phyloP scores from a whole-genome alignment of 495 filamentous ascomycete species.

The Cercophora sp. region DNA sequence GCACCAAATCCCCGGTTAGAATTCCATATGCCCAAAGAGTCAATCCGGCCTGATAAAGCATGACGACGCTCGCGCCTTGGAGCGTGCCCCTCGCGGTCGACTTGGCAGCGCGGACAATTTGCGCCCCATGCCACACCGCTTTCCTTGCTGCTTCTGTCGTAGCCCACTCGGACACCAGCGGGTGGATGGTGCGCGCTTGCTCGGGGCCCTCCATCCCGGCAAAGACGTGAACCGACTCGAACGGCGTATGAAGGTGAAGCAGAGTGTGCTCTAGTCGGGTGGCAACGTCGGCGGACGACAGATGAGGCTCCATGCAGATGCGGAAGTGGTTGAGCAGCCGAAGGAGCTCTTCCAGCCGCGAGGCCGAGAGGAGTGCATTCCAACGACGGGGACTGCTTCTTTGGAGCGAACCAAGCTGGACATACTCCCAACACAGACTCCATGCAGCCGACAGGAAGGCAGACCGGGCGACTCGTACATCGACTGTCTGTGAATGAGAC shows the following conservation, averaged over 20 bases:
- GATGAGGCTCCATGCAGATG: not conserved
- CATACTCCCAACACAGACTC: slow-evolving; percentile 7
- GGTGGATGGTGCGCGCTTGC: slow-evolving; percentile 43
- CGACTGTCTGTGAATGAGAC: not conserved
- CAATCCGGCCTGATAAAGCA: slow-evolving; percentile 10
- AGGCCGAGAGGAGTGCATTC: slow-evolving; percentile 6
- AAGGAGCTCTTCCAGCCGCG: slow-evolving; percentile 10
- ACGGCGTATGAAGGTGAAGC: slow-evolving; percentile 50
- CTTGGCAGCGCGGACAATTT: slow-evolving; percentile 48
- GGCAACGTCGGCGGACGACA: not conserved
- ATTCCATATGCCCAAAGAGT: slow-evolving; percentile 12
- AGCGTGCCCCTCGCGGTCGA: not conserved
- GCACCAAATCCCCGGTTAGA: not conserved
- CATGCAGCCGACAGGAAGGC: not conserved
- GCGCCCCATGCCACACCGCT: slow-evolving; percentile 56
- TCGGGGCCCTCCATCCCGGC: slow-evolving; percentile 52
- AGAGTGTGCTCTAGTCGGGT: slow-evolving; percentile 40
- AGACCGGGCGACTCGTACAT: not conserved
- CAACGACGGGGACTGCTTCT: not conserved
- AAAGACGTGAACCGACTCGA: slow-evolving; percentile 55
- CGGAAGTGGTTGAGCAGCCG: slow-evolving; percentile 8
- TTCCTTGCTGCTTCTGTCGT: slow-evolving; percentile 40
- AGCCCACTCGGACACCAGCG: slow-evolving; percentile 46
- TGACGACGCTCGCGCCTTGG: not conserved
- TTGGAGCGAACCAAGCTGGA: slow-evolving; percentile 5